Conservation (phyloP, 768 basidiomycete genomes). For the Russula vinacea region DNA sequence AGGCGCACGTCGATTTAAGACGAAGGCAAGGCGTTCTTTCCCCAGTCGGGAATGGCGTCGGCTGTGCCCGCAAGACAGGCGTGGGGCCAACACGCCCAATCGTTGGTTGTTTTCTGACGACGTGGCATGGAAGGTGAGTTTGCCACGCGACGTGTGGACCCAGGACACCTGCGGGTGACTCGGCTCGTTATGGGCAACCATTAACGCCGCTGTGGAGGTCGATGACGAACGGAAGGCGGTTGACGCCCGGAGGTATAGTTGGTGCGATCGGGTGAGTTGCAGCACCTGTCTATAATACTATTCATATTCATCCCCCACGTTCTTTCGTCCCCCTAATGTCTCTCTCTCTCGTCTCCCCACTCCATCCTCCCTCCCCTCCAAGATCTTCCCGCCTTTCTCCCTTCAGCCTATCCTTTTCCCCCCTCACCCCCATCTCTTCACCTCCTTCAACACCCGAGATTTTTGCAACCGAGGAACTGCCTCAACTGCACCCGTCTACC, state of each 20-base stretch:
- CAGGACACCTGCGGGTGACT: not conserved
- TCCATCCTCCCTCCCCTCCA: constrained; percentile 19
- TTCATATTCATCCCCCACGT: not conserved
- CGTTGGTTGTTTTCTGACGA: not conserved
- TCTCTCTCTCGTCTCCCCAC: constrained; percentile 21
- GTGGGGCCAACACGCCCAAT: not conserved
- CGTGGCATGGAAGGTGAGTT: constrained; percentile 16
- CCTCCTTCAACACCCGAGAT: constrained; percentile 7
- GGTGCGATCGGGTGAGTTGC: not conserved
- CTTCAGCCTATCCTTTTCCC: constrained; percentile 6
- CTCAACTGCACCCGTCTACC: constrained; percentile 15
- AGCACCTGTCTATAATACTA: not conserved
- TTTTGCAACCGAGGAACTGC: constrained; percentile 10
- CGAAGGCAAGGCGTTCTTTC: not conserved
- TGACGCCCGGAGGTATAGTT: constrained; percentile 5
- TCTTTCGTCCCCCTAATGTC: constrained; percentile 13
- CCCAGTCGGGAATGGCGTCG: not conserved
- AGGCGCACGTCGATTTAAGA: constrained; percentile 1
- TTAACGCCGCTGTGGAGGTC: not conserved
- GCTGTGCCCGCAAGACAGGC: constrained; percentile 3
- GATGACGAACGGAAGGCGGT: constrained; percentile 6
- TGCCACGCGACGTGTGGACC: not conserved
- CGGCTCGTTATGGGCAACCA: not conserved
- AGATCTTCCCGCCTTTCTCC: constrained; percentile 21
- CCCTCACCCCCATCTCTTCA: constrained; percentile 22